Percentiles rank a stretch among this genome's conserved stretches.
These are phyloP conservation scores for Phoma sp. DNA, from an alignment of 2,329 filamentous ascomycete species.

Conservation along the genomic window DNA sequence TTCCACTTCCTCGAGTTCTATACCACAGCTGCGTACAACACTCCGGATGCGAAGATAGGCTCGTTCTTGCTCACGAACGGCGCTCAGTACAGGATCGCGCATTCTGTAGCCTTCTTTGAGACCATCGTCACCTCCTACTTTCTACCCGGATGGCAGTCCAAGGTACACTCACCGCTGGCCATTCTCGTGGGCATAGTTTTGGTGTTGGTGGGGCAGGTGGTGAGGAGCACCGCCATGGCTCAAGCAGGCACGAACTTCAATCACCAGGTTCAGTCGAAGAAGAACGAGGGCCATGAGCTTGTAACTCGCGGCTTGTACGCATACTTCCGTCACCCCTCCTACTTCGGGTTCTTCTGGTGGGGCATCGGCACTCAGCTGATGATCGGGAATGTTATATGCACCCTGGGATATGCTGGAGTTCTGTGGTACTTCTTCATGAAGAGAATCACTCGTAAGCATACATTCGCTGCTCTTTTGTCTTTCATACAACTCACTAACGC, in stretches of 20 bases:
- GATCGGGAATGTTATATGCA: conserved; percentile 81
- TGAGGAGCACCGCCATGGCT: conserved; percentile 84
- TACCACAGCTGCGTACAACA: conserved; percentile 85
- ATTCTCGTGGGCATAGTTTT: conserved; percentile 65
- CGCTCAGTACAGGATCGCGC: conserved; percentile 80
- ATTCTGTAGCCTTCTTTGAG: conserved; percentile 75
- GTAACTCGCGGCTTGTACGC: conserved; percentile 83
- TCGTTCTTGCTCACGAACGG: conserved; percentile 91
- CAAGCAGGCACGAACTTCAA: conserved; percentile 93
- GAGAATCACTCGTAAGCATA: conserved; percentile 68
- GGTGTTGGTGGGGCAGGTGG: conserved; percentile 72
- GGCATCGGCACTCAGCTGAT: conserved; percentile 91
- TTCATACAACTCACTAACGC: background rate
- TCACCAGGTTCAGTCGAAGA: conserved; percentile 73
- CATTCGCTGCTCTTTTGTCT: background rate
- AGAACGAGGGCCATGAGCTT: conserved; percentile 75
- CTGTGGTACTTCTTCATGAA: conserved; percentile 84
- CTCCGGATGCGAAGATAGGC: conserved; percentile 69
- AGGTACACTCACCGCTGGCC: conserved; percentile 50
- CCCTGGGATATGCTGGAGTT: conserved; percentile 73
- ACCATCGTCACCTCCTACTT: conserved; percentile 66
- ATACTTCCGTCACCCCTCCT: conserved; percentile 81
- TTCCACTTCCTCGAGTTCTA: conserved; percentile 99
- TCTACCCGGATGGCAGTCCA: conserved; percentile 56
- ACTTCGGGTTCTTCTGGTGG: conserved; percentile 99